phyloP scores from a whole-genome alignment of 306 rosid genomes.

The Leucaena leucocephala region DNA sequence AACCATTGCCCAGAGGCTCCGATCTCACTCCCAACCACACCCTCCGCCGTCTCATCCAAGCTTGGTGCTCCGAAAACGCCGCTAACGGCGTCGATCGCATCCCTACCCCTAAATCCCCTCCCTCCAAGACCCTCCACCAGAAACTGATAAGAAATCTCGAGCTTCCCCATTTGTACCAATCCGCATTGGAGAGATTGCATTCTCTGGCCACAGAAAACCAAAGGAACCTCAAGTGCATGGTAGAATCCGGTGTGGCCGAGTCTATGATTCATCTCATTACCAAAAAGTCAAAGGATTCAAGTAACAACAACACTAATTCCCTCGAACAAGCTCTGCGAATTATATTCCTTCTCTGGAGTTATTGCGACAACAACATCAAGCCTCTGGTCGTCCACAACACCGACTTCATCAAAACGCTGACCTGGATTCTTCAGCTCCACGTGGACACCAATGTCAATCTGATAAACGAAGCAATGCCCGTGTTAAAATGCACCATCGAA shows the following conservation, averaged over 20 bases:
- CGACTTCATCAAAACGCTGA: conserved; percentile 58
- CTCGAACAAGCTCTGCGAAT: conserved; percentile 52
- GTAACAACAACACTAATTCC: conserved; percentile 25
- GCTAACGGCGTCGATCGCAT: conserved; percentile 44
- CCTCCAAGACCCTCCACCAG: conserved; percentile 39
- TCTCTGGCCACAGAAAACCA: conserved; percentile 44
- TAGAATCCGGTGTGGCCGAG: conserved; percentile 56
- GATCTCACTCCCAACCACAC: conserved; percentile 78
- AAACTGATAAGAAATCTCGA: conserved; percentile 53
- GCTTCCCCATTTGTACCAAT: conserved; percentile 1
- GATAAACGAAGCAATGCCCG: conserved; percentile 51
- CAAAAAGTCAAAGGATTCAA: conserved; percentile 36
- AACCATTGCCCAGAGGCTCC: conserved; percentile 49
- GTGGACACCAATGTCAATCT: conserved; percentile 30
- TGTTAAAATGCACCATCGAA: conserved; percentile 47
- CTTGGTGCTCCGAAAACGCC: conserved; percentile 58
- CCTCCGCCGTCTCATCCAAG: conserved; percentile 64
- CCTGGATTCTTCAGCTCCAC: conserved; percentile 53
- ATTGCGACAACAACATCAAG: conserved; percentile 22
- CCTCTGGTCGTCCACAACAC: conserved; percentile 40
- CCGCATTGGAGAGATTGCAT: conserved; percentile 50
- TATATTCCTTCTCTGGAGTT: conserved; percentile 49
- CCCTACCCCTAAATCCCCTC: conserved; percentile 44
- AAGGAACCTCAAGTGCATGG: conserved; percentile 55
- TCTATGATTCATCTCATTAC: conserved; percentile 46